Conservation (phyloP, 2,329 filamentous ascomycete genomes). For the Cercospora citrullina region DNA sequence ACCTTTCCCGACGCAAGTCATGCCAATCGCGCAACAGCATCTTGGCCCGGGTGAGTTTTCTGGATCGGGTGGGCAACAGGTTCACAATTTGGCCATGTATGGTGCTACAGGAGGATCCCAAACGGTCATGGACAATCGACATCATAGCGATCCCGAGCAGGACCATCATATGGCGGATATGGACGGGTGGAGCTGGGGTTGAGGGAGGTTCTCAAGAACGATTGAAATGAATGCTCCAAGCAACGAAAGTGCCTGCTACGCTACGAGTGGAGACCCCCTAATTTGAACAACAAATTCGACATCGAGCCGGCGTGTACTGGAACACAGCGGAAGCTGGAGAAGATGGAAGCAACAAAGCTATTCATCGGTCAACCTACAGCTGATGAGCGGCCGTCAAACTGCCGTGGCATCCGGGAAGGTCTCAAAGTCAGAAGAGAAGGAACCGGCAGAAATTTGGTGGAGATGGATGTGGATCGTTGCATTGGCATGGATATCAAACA, state of each 20-base stretch:
- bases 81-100: slow-evolving; percentile 6
- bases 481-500: not conserved
- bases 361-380: not conserved
- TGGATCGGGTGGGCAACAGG: slow-evolving; percentile 20
- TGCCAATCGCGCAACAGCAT: slow-evolving; percentile 35
- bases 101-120: not conserved
- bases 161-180: slow-evolving; percentile 28
- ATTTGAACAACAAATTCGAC: not conserved
- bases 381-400: no score
- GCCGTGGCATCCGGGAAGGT: no score
- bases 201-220: not conserved
- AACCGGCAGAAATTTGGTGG: not conserved
- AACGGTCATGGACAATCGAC: slow-evolving; percentile 7
- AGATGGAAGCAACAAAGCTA: not conserved
- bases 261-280: not conserved
- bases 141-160: slow-evolving; percentile 20
- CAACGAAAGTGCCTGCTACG: not conserved
- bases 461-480: not conserved
- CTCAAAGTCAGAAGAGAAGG: not conserved
- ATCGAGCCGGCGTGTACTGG: not conserved
- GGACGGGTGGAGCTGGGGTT: slow-evolving; percentile 26
- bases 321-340: not conserved
- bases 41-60: slow-evolving; percentile 22
- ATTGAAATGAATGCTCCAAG: not conserved
- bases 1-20: slow-evolving; percentile 44